Base-by-base conservation (phyloP, 2,329 filamentous ascomycete genomes). In the Xylariaceae sp. region DNA sequence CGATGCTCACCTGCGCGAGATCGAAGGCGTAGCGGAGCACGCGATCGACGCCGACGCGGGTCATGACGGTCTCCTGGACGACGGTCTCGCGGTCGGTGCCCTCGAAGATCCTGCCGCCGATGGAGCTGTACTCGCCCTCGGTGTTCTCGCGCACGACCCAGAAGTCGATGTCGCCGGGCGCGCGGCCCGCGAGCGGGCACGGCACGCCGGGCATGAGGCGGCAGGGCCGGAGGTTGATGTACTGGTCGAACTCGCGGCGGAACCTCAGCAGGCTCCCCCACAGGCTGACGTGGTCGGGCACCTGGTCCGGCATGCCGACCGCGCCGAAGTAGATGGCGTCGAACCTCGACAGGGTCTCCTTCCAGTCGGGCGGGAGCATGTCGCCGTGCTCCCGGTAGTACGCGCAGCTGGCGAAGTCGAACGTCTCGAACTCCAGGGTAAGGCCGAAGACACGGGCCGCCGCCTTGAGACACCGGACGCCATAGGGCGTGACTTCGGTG, bases 261-360 rank as follows among this genome's bases (percentile, higher is more conserved):
- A 84, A 82, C 13, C 76, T 76, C 6, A 84, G 61, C 28, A 81
- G 72, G 19, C 80, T 68, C 6, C 70, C 69, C 80, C 80, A 83
- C 2, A 84, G 69, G 0, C 74, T 75, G 37, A 82, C 71, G 41
- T 83, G 72, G 43, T 83, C 79, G 1, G 79, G 77, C 0, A 83
- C 75, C 9, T 52, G 43, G 29, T 60, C 56, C 0, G 64, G 64
- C 56, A 65, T 59, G 10, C 79, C 79, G 5, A 83, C 79, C 5
- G 79, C 77, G 11, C 79, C 79, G 40, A 83, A 83, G 28, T 80
- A 68, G 35, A 82, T 79, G 2, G 79, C 78, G 49, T 83, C 73
- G 43, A 79, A 77, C 34, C 63, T 64, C 42, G 64, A 64, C 15
- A 83, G 58, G 5, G 63, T 62, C 7, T 77, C 69, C 37, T 66